phyloP scores from a whole-genome alignment of 108 stramenopile genomes.

The Craspedostauros australis region DNA sequence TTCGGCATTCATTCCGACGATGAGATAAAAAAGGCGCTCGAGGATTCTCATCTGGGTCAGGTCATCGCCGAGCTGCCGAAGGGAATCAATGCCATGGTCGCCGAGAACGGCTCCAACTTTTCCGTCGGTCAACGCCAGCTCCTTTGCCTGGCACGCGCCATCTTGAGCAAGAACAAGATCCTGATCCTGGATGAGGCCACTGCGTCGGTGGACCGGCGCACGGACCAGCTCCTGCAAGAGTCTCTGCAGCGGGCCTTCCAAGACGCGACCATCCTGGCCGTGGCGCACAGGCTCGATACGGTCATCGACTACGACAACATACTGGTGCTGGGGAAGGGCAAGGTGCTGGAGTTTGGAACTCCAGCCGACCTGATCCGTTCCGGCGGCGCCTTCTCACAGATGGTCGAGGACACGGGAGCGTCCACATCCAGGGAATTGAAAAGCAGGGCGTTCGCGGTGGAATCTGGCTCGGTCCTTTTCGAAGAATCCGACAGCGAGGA shows the following conservation, averaged over 20 bases:
- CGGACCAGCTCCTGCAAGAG: conserved; percentile 82
- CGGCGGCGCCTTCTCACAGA: conserved; percentile 43
- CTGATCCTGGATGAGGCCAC: conserved; percentile 91
- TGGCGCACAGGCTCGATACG: conserved; percentile 94
- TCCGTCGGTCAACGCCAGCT: conserved; percentile 91
- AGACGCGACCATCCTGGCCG: conserved; percentile 81
- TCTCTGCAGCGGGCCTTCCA: conserved; percentile 62
- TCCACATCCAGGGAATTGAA: conserved; percentile 20
- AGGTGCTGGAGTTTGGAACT: conserved; percentile 84
- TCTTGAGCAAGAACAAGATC: conserved; percentile 72
- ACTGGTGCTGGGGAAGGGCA: conserved; percentile 82
- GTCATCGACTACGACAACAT: conserved; percentile 88
- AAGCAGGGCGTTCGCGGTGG: conserved; percentile 16
- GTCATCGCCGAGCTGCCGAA: conserved; percentile 44
- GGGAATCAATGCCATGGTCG: conserved; percentile 63
- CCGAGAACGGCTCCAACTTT: conserved; percentile 91
- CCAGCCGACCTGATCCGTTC: conserved; percentile 71
- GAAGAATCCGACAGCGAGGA: no score
- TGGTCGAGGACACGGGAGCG: conserved; percentile 44
- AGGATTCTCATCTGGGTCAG: conserved; percentile 65
- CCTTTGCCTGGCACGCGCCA: conserved; percentile 90
- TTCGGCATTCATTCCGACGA: conserved; percentile 48
- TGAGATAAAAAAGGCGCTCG: conserved; percentile 49
- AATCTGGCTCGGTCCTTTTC: no score
- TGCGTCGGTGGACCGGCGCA: conserved; percentile 79